phyloP scores from a whole-genome alignment of 228 moss, liverwort and hornwort species.

The Sphagnum magellanicum region DNA sequence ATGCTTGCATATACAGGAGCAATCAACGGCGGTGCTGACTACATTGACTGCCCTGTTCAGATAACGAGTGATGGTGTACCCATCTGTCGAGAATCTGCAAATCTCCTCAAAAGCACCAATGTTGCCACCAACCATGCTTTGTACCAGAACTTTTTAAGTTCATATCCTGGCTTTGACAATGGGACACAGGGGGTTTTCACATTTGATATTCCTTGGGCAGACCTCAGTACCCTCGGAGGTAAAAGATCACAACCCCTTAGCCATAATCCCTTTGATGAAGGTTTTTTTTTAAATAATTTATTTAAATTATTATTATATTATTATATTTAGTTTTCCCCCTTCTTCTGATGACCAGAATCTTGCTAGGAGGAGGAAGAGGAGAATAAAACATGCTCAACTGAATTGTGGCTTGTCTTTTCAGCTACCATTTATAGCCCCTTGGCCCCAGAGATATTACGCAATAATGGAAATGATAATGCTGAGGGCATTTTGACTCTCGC shows the following conservation, averaged over 20 bases:
- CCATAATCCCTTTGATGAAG: too few relatives aligned
- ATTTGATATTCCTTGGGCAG: constrained; percentile 62
- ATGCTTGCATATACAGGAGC: constrained; percentile 56
- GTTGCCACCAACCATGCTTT: constrained; percentile 10
- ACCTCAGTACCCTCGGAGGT: constrained; percentile 48
- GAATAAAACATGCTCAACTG: background rate
- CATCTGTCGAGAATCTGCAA: constrained; percentile 58
- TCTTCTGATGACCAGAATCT: too few relatives aligned
- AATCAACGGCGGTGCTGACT: constrained; percentile 69
- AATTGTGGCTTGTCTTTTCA: constrained; percentile 19
- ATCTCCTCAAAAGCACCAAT: constrained; percentile 46
- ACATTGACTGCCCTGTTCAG: constrained; percentile 90
- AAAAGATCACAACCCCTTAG: background rate
- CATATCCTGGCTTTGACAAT: constrained; percentile 30
- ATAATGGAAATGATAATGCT: constrained; percentile 29
- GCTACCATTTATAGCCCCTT: constrained; percentile 51
- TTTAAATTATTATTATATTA: too few relatives aligned
- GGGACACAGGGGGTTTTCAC: constrained; percentile 26
- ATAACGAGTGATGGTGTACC: constrained; percentile 68
- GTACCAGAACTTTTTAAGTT: constrained; percentile 7
- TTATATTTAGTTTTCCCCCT: too few relatives aligned
- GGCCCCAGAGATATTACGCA: constrained; percentile 8
- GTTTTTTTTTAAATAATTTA: too few relatives aligned
- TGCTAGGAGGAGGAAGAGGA: too few relatives aligned
- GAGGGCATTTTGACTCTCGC: constrained; percentile 50